Base-by-base conservation (phyloP, 1,284 basidiomycete genomes). In the Golubevia pallescens region DNA sequence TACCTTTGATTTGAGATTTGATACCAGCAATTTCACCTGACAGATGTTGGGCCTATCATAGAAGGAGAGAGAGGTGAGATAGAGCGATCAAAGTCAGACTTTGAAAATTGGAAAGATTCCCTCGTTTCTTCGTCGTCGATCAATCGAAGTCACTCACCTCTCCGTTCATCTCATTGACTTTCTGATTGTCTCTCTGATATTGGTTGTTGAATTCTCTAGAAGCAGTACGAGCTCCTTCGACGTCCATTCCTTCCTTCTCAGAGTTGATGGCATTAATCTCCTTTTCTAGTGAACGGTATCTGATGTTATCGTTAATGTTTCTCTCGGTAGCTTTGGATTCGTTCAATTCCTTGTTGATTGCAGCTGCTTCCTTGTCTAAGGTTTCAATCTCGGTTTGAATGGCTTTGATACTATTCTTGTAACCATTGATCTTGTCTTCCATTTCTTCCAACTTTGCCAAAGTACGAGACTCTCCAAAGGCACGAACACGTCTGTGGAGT, bases 241-340 rank as follows among this genome's bases (percentile, higher is more conserved):
- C 65, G 60, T 83, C 67, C 52, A 83, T 61, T 34, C 65, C 58
- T 51, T 65, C 63, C 61, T 80, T 73, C 62, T 85, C 74, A 6
- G 65, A 63, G 23, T 75, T 69, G 28, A 80, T 77, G 14, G 57
- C 57, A 21, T 38, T 61, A 1, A 72, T 58, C 4, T 77, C 76
- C n/a, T 68, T 68, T 62, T 68, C 55, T 20, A 79, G 69, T 60
- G 74, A 63, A 21, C 79, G 77, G 68, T 72, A 80, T 23, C 78
- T 79, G 14, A 82, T 60, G 55, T 83, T 85, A 64, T 83, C 81
- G 51, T 66, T 64, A 24, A 85, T 74, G 57, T 79, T 83, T 54
- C 81, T 70, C 66, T 80, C 78, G 5, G 74, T 80, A 23, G 79
- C 76, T 54, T 78, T 71, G 3, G 76, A 74, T 38, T 77, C 74